Conservation (phyloP, 2,329 filamentous ascomycete genomes). For the Ophiostoma tasmaniense region DNA sequence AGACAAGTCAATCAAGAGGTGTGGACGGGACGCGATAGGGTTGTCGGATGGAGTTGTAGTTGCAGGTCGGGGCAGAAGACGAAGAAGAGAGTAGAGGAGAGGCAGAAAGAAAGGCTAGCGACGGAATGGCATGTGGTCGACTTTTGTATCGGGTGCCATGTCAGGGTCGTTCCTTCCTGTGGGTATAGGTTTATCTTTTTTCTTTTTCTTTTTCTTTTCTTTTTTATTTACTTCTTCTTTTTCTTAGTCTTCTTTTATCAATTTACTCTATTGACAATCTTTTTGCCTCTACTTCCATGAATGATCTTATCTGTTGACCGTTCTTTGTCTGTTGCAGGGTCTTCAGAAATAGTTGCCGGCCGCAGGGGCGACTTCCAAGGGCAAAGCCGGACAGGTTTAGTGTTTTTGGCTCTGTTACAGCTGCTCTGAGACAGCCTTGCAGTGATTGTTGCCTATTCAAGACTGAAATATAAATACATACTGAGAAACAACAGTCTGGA, state of each 20-base stretch:
- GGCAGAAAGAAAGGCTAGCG: background rate
- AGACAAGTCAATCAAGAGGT: background rate
- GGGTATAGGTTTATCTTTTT: background rate
- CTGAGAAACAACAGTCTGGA: no score
- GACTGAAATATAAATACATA: no score
- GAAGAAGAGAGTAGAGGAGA: background rate
- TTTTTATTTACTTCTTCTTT: background rate
- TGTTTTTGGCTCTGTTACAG: no score
- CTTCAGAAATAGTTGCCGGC: background rate
- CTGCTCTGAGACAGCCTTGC: background rate
- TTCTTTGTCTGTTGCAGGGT: background rate
- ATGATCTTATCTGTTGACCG: background rate
- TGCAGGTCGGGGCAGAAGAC: background rate
- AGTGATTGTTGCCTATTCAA: no score
- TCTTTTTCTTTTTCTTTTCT: background rate
- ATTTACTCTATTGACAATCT: no score
- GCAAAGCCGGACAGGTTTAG: constrained; percentile 3
- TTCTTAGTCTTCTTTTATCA: background rate
- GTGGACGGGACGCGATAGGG: background rate
- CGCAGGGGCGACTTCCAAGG: background rate
- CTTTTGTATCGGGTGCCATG: background rate
- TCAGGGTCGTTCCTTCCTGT: background rate
- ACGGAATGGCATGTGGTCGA: background rate
- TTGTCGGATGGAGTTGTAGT: background rate
- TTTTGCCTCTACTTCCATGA: no score